Conservation (phyloP, 192 early-diverging fungal genomes). For the Gaertneriomyces semiglobifer region DNA sequence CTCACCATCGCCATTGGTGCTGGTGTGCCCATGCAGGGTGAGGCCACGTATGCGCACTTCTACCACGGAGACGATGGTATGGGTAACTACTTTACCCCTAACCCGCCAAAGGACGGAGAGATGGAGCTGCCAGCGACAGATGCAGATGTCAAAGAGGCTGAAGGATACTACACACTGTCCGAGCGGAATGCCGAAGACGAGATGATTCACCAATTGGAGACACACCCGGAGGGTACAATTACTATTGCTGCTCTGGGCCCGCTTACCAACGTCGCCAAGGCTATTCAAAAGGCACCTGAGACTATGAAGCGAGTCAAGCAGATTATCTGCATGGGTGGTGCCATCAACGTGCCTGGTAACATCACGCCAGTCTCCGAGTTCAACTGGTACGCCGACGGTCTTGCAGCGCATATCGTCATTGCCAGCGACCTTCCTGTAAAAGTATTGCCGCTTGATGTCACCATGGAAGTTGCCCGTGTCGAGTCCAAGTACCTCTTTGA, state of each 20-base stretch:
- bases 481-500: slow-evolving; percentile 22
- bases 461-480: slow-evolving; percentile 16
- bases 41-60: slow-evolving; percentile 24
- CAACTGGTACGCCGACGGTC: slow-evolving; percentile 28
- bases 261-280: slow-evolving; percentile 20
- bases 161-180: slow-evolving; percentile 23
- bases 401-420: slow-evolving; percentile 24
- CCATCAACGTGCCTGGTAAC: slow-evolving; percentile 28
- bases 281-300: slow-evolving; percentile 21
- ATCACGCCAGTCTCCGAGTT: slow-evolving; percentile 28
- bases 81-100: slow-evolving; percentile 18
- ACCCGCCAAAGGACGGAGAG: not conserved
- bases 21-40: slow-evolving; percentile 21
- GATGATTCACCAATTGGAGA: slow-evolving; percentile 23
- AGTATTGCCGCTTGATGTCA: slow-evolving; percentile 26
- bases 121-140: slow-evolving; percentile 5
- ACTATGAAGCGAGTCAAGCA: slow-evolving; percentile 12
- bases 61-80: slow-evolving; percentile 24
- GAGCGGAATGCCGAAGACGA: slow-evolving; percentile 22
- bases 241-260: slow-evolving; percentile 22
- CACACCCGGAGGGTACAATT: slow-evolving; percentile 17
- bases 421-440: slow-evolving; percentile 18
- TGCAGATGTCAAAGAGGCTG: slow-evolving; percentile 1
- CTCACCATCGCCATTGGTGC: slow-evolving; percentile 19
- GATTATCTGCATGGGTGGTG: slow-evolving; percentile 27